Conservation (phyloP, 768 basidiomycete genomes). For the Megacollybia marginata region DNA sequence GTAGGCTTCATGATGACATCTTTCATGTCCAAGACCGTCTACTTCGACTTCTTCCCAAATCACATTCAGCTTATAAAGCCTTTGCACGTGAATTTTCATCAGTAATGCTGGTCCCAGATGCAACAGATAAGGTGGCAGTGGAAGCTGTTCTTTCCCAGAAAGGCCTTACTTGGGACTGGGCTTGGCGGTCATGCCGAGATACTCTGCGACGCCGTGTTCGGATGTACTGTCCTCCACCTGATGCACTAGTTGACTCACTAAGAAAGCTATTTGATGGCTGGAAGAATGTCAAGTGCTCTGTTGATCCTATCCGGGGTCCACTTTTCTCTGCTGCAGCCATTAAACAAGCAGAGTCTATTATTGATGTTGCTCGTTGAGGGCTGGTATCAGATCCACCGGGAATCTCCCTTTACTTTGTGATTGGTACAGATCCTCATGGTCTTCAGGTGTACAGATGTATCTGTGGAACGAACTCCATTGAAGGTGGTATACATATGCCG, state of each 20-base stretch:
- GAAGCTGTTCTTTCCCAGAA: constrained; percentile 3
- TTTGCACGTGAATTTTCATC: constrained; percentile 5
- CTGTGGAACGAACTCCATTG: constrained; percentile 14
- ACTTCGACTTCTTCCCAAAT: constrained; percentile 2
- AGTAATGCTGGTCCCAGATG: constrained; percentile 6
- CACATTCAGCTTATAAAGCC: constrained; percentile 5
- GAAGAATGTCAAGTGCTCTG: neutral
- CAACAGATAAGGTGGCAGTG: constrained; percentile 3
- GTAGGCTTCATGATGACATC: constrained; percentile 5
- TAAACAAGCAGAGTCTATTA: neutral
- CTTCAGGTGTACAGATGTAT: constrained; percentile 9
- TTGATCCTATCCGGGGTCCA: neutral
- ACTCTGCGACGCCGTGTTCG: neutral
- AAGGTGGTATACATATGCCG: constrained; percentile 14
- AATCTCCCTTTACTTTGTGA: constrained; percentile 5
- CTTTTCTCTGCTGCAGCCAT: neutral
- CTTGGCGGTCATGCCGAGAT: neutral
- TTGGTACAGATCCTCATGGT: constrained; percentile 9
- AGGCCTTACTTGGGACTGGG: constrained; percentile 1
- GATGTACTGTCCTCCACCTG: neutral
- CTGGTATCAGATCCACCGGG: constrained; percentile 13
- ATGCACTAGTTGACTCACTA: neutral
- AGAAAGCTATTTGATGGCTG: neutral
- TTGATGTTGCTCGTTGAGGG: constrained; percentile 1
- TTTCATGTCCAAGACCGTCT: constrained; percentile 6